A percentile compares a stretch with the other conserved stretches of the same genome.
Evolutionary conservation across 345 rosid genomes (phyloP).

Genomic region (Gossypium raimondii): DNA sequence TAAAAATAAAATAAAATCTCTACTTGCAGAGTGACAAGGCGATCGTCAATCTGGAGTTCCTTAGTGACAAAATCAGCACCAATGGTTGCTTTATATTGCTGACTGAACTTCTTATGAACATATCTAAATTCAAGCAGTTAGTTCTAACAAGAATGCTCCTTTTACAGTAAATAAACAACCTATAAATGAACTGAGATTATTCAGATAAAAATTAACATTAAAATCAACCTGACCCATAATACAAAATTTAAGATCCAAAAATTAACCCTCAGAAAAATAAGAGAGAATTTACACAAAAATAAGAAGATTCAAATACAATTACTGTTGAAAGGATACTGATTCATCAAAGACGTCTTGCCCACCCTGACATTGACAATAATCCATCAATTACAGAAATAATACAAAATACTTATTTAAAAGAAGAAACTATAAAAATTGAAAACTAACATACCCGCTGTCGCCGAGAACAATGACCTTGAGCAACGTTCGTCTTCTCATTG

Average conservation of each 20-base stretch:
- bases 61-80: slow-evolving; percentile 99
- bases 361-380: slow-evolving; percentile 54
- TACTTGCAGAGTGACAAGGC: slow-evolving; percentile 91
- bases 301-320: neutral
- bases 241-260: slow-evolving; percentile 14
- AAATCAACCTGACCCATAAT: slow-evolving; percentile 2
- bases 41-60: slow-evolving; percentile 88
- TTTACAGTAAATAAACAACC: neutral
- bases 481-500: slow-evolving; percentile 83
- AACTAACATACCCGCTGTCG: slow-evolving; percentile 74
- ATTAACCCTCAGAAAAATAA: neutral
- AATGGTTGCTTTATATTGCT: slow-evolving; percentile 95
- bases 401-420: slow-evolving; percentile 11
- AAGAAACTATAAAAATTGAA: slow-evolving; percentile 5
- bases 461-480: slow-evolving; percentile 99
- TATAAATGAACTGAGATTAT: neutral
- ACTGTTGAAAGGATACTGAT: slow-evolving; percentile 72
- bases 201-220: neutral
- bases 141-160: slow-evolving; percentile 10
- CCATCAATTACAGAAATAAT: neutral
- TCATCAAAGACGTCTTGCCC: slow-evolving; percentile 98
- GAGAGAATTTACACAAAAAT: slow-evolving; percentile 8
- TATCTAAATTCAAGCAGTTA: slow-evolving; percentile 38
- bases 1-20: neutral
- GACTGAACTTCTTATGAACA: slow-evolving; percentile 90